Base-by-base conservation (phyloP, 208 protist species). In the Leishmania turanica region DNA sequence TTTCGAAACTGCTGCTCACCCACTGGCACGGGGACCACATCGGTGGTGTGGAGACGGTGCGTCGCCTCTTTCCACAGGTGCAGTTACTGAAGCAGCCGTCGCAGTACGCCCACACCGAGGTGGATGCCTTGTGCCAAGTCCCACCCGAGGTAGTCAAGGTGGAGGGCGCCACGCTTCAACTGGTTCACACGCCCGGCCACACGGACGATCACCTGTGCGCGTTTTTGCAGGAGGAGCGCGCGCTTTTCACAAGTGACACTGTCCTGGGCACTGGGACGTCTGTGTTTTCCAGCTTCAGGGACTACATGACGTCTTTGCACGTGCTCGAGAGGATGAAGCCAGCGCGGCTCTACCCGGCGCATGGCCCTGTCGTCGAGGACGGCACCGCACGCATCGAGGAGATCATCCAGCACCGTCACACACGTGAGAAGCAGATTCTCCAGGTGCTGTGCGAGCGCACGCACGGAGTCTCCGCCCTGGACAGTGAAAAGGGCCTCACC, bases 1-100 rank as follows among this genome's bases (percentile, higher is more conserved):
- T 95, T 40, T 82, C 84, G n/a, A 80, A 83, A n/a, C 75, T 95
- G 13, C 84, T 94, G 47, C 80, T 95, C 19, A 95, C 92, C 34
- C 92, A 95, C 79, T 91, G 92, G 86, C 92, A 95, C 71, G 78
- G 76, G 21, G 92, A 95, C 78, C 92, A 95, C 74, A 87, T 94
- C 45, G 92, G 92, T 31, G 92, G 92, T 27, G 81, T 92, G 45
- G 78, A 79, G 24, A 78, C 84, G 3, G 82, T 95, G 6, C 87
- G 81, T 45, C 64, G 40, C 13, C 66, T 90, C 34, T 89, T 86
- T 42, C 90, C 90, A 13, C 54, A 89, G 8, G 90, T 86, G 54
- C 58, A 56, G n/a, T 47, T 95, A n/a, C 84, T 83, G 53, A 95
- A 95, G 84, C 71, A 73, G 49, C 83, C 77, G 40, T 89, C 89